Base-by-base conservation (phyloP, 192 early-diverging fungal genomes). In the Bifiguratus adelaidae region DNA sequence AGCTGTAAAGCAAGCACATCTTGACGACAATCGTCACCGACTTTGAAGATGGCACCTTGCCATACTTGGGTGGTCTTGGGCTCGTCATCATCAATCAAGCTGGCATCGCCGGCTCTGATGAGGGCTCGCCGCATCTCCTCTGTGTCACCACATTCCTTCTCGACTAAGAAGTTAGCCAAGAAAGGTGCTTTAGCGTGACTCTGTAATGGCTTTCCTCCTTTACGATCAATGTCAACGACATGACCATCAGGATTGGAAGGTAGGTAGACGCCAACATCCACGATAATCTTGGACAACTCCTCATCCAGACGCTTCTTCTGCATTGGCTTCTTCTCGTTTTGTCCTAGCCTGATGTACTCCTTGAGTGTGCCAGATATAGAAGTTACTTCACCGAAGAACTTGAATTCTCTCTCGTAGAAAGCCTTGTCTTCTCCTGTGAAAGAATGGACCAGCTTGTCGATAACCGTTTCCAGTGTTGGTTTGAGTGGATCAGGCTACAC, bases 11-110 rank as follows among this genome's bases (percentile, higher is more conserved):
- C 95, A 51, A 99, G 73, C 15, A 99, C 86, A 60, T 99, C 96
- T 65, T 99, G 96, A 23, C 96, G 81, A 68, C 96, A 99, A 67
- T 99, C 95, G 52, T 99, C 96, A 47, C 96, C 96, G 34, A 99
- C 95, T 76, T 99, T 99, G 77, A 99, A 99, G 48, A 99, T 99
- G 1, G 91, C 85, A 3, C 86, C 84, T 56, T 90, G 82, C 67
- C 86, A 81, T 2, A 80, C 70, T 50, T 75, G 56, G 16, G 68
- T 51, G 0, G 70, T 73, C 40, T 65, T 62, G 18, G 60, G 63
- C 5, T 67, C 60, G 20, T 66, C 61, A 26, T 67, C 53, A 9
- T 20, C 7, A 40, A 40, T 6, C 5, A 16, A 40, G 43, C 2
- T 22, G 0, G 41, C 15, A 28, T 35, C 48, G n/a, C 59, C 56